Base-by-base conservation (phyloP, 2,329 filamentous ascomycete genomes). In the Didymella keratinophila region DNA sequence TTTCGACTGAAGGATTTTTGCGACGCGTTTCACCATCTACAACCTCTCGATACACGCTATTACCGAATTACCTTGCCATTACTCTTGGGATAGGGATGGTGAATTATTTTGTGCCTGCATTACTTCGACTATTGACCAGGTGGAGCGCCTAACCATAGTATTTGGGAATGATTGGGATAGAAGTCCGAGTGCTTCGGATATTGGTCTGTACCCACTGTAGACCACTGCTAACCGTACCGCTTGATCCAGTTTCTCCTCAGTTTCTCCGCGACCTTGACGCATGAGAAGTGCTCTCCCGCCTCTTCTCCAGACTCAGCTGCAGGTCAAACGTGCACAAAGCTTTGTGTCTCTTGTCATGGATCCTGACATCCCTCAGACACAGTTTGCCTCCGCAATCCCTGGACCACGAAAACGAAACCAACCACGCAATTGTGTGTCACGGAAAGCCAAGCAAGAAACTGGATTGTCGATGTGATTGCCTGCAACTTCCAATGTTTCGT, bases 51-150 rank as follows among this genome's bases (percentile, higher is more conserved):
- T 43, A 45, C 51, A 52, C 37, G 36, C 18, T 28, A 46, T 27
- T 27, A 14, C n/a, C 9, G 41, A 14, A 1, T 10, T 53, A 42
- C 48, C 27, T 28, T 48, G 56, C 56, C 56, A 58, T 50, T 50
- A 5, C 32, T 49, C 45, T 27, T 41, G 9, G 41, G 23, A 23
- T 6, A 30, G 16, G 27, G 8, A 20, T 21, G n/a, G 18, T 50
- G 56, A 32, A 56, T 48, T 52, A 60, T 60, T 55, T 59, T 60
- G 52, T 60, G 56, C 56, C 51, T 54, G 57, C 57, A 60, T 55
- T 43, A 43, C 41, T 43, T 27, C 23, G 21, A 43, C 16, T 39
- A 56, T 43, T 44, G 46, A 56, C 52, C 52, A 42, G 51, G 57
- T 60, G 57, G 57, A 60, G 51, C 57, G 51, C 57, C 52, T 56